Evolutionary conservation across 179 eudicot genomes (phyloP), one percentile per base, ranked within the genome.

Genomic region (Beta lomatogona): DNA sequence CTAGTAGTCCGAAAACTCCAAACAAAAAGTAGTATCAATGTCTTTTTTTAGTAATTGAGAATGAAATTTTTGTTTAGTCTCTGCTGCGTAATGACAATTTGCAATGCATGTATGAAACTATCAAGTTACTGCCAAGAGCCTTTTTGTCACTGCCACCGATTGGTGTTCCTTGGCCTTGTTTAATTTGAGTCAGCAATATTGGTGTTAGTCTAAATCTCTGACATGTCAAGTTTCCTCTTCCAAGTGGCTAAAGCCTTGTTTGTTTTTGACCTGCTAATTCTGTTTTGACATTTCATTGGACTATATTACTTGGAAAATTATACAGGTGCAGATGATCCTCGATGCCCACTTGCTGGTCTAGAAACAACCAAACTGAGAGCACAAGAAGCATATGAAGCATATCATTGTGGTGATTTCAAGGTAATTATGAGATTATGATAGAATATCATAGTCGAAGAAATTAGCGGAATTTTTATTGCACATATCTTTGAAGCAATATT

Each of bases 251-350:
- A 36, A 36, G 41, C 41, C 9, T 55, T 48, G 1, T 10, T 0
- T 71, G 0, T 50, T 5, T 46, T 50, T n/a, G 58, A 46, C 54
- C n/a, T 52, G 25, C 67, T 2, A 52, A 25, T 21, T 78, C 36
- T 52, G 10, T 64, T 36, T 58, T 64, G 15, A 18, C 31, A 68
- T 19, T 5, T 69, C 44, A 61, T 57, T 53, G 67, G 67, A 71
- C 16, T 75, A 69, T 46, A 57, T 81, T 19, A 1, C 82, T 68
- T 12, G 10, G 54, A 36, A 25, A 41, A 69, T 36, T 80, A 73
- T 70, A 71, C 91, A 96, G 99, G 99, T 65, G 88, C 87, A 68
- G 89, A 85, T 55, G 99, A 96, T 86, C 97, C 91, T 72, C 93
- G 99, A 70, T 94, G 97, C 78, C 98, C 97, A 41, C 61, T 92